These are phyloP conservation scores for Gossypium bickii DNA, from an alignment of 345 rosid genomes.

Conservation along the genomic window DNA sequence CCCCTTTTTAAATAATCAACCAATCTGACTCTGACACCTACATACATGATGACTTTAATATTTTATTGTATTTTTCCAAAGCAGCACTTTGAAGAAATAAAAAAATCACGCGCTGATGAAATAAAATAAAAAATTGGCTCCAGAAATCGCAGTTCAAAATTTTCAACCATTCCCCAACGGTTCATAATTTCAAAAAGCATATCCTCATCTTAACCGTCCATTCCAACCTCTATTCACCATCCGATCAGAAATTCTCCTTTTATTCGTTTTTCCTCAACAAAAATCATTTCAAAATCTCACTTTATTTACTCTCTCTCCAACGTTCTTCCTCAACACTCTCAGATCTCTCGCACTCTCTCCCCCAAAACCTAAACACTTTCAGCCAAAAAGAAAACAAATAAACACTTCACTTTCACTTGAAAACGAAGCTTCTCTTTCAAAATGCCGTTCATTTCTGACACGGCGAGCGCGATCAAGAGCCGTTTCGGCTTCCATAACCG, in stretches of 20 bases:
- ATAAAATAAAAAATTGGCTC: not conserved
- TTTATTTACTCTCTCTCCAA: not conserved
- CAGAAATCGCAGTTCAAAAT: constrained; percentile 8
- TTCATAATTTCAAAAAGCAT: not conserved
- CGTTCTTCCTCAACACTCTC: constrained; percentile 4
- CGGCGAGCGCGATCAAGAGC: constrained; percentile 77
- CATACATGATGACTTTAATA: no score
- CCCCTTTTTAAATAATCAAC: no score
- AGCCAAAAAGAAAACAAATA: no score
- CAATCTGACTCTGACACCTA: no score
- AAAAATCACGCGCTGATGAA: not conserved
- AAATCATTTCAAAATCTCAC: constrained; percentile 7
- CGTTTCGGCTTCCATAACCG: constrained; percentile 80
- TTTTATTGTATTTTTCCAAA: no score
- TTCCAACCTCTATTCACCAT: not conserved
- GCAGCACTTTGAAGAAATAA: not conserved
- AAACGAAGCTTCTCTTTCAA: not conserved
- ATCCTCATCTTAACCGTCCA: constrained; percentile 16
- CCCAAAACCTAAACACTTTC: not conserved
- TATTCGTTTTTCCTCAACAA: not conserved
- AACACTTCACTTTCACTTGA: not conserved
- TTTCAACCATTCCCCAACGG: constrained; percentile 14
- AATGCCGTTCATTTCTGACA: constrained; percentile 80
- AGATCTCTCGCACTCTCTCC: not conserved
- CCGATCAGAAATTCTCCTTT: not conserved